phyloP scores from a whole-genome alignment of 495 filamentous ascomycete species.

The Pyrenopolyporus hunteri region DNA sequence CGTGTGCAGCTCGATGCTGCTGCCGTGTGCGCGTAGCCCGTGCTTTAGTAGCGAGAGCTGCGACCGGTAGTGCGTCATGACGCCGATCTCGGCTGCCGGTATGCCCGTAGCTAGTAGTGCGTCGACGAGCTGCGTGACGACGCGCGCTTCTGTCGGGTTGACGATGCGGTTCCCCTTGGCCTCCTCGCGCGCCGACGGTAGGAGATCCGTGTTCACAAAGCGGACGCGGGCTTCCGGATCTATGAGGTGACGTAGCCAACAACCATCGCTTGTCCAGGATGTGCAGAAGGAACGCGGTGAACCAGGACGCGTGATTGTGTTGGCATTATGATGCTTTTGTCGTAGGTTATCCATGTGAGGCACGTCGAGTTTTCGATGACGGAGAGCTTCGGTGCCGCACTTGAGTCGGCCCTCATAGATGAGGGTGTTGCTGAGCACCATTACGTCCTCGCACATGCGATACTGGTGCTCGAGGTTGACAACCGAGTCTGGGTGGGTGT shows the following conservation, averaged over 20 bases:
- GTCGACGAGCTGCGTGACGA: conserved; percentile 80
- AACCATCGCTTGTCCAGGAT: conserved; percentile 56
- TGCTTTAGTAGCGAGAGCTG: conserved; percentile 69
- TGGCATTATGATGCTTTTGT: conserved; percentile 60
- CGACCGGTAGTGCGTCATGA: conserved; percentile 97
- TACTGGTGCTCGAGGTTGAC: conserved; percentile 95
- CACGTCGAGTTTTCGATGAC: conserved; percentile 64
- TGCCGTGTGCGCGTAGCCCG: conserved; percentile 44
- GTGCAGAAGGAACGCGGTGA: conserved; percentile 58
- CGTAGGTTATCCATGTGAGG: conserved; percentile 60
- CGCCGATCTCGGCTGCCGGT: conserved; percentile 78
- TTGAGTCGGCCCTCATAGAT: conserved; percentile 90
- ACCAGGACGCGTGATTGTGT: conserved; percentile 40
- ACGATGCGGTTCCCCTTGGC: conserved; percentile 81
- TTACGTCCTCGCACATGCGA: conserved; percentile 96
- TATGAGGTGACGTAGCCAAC: conserved; percentile 85
- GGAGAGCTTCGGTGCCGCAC: conserved; percentile 81
- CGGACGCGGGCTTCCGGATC: conserved; percentile 72
- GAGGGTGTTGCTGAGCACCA: conserved; percentile 89
- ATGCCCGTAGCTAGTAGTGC: conserved; percentile 76
- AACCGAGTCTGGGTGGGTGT: conserved; percentile 82
- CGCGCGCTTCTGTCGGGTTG: conserved; percentile 77
- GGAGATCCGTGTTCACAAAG: conserved; percentile 85
- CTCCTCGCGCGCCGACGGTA: conserved; percentile 70
- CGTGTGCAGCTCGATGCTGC: conserved; percentile 87